Percentiles rank a stretch among this genome's conserved stretches.
Conservation (phyloP, 2,329 filamentous ascomycete genomes). For the Trichophyton benhamiae region DNA sequence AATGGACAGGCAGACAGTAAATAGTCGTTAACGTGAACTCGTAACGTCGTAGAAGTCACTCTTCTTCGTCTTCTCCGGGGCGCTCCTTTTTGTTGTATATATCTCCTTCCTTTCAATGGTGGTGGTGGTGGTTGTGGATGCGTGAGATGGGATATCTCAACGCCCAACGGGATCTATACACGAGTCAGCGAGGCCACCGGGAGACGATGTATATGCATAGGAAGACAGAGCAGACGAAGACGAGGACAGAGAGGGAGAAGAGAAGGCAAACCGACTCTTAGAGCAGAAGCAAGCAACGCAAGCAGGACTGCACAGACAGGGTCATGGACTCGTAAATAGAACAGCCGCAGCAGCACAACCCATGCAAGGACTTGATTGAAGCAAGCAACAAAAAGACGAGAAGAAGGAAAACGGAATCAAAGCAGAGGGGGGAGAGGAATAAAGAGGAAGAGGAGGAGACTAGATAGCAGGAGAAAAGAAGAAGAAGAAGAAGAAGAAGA, state of each 20-base stretch:
- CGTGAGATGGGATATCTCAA: not conserved
- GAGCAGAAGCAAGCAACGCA: slow-evolving; percentile 23
- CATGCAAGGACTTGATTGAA: slow-evolving; percentile 3
- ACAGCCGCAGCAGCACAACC: slow-evolving; percentile 10
- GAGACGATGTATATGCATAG: not conserved
- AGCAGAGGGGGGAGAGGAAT: not conserved
- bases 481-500: no score
- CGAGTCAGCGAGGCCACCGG: not conserved
- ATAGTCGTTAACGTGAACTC: slow-evolving; percentile 11
- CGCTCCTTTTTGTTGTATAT: not conserved
- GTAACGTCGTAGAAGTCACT: slow-evolving; percentile 22
- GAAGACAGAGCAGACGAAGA: not conserved
- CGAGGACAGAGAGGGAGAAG: not conserved
- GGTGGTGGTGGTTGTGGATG: not conserved
- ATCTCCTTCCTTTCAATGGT: not conserved
- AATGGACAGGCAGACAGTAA: not conserved
- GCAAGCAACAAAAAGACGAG: slow-evolving; percentile 8
- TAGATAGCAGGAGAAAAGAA: not conserved
- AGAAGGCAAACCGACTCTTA: slow-evolving; percentile 21
- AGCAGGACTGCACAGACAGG: slow-evolving; percentile 18
- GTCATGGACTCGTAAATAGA: slow-evolving; percentile 19
- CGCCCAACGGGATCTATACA: not conserved
- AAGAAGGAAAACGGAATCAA: not conserved
- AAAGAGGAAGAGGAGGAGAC: not conserved
- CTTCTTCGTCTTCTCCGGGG: not conserved